Percentiles rank a stretch among this genome's conserved stretches.
Conservation (phyloP, 441 rosid genomes). For the Pelargonium exstipulatum region DNA sequence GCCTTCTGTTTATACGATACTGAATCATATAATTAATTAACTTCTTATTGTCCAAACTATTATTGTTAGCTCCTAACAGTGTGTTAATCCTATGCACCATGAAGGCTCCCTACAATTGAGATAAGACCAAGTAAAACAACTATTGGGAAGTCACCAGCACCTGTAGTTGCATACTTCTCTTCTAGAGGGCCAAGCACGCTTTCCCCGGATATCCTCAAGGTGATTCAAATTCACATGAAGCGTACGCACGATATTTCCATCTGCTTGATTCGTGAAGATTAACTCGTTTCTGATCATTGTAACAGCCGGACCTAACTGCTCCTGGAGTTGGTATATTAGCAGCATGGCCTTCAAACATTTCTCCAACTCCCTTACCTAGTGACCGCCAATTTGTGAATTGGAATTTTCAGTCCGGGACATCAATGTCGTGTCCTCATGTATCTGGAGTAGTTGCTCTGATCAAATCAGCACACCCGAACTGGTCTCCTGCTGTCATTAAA, state of each 20-base stretch:
- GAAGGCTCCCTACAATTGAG: conserved; percentile 35
- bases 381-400: conserved; percentile 35
- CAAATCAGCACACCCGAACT: conserved; percentile 36
- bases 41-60: too few species aligned
- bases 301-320: conserved; percentile 59
- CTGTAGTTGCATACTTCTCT: conserved; percentile 54
- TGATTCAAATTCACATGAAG: too few species aligned
- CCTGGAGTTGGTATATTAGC: conserved; percentile 55
- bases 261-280: background rate
- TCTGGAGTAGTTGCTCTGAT: conserved; percentile 39
- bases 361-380: conserved; percentile 26
- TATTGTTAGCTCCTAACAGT: background rate
- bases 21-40: too few species aligned
- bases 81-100: background rate
- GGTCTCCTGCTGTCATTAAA: conserved; percentile 48
- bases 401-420: conserved; percentile 53
- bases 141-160: conserved; percentile 46
- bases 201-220: conserved; percentile 49
- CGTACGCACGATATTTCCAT: background rate
- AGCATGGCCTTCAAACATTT: conserved; percentile 50
- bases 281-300: background rate
- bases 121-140: conserved; percentile 37
- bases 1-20: too few species aligned
- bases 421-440: conserved; percentile 50
- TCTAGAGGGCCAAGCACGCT: conserved; percentile 60